Evolutionary conservation across 345 rosid genomes (phyloP).

Genomic region (Turritis glabra): DNA sequence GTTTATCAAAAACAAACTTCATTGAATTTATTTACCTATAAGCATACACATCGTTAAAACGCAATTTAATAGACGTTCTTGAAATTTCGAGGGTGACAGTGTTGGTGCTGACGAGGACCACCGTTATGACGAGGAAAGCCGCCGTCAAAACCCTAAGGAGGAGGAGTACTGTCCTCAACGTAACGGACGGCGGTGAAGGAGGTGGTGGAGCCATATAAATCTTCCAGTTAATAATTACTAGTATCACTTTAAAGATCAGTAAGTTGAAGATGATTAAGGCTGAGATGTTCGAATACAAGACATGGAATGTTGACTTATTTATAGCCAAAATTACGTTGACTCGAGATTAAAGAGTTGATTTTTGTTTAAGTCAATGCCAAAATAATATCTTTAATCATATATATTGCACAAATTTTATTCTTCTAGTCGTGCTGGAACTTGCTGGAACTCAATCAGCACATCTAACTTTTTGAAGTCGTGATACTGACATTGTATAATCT

Average conservation of each 20-base stretch:
- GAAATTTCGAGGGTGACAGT: conserved; percentile 23
- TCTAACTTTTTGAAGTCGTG: not conserved
- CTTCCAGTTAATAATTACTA: not conserved
- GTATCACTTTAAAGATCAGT: not conserved
- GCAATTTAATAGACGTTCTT: not conserved
- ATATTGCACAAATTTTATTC: not conserved
- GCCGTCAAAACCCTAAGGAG: conserved; percentile 34
- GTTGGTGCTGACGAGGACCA: conserved; percentile 38
- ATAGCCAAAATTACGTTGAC: conserved; percentile 6
- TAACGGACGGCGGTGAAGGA: conserved; percentile 25
- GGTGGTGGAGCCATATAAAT: conserved; percentile 31
- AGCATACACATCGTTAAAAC: conserved; percentile 40
- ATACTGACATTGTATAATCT: not conserved
- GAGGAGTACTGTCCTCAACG: conserved; percentile 4
- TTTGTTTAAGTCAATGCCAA: not conserved
- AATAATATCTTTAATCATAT: not conserved
- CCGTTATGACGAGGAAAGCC: conserved; percentile 33
- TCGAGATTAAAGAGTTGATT: conserved; percentile 23
- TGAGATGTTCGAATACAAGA: not conserved
- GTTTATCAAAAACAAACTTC: not conserved
- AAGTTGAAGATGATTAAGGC: not conserved
- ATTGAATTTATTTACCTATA: conserved; percentile 30
- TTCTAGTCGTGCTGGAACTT: not conserved
- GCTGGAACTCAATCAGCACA: not conserved
- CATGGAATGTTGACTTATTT: not conserved